Conservation (phyloP, 768 basidiomycete species). For the Rhodotorula taiwanensis region DNA sequence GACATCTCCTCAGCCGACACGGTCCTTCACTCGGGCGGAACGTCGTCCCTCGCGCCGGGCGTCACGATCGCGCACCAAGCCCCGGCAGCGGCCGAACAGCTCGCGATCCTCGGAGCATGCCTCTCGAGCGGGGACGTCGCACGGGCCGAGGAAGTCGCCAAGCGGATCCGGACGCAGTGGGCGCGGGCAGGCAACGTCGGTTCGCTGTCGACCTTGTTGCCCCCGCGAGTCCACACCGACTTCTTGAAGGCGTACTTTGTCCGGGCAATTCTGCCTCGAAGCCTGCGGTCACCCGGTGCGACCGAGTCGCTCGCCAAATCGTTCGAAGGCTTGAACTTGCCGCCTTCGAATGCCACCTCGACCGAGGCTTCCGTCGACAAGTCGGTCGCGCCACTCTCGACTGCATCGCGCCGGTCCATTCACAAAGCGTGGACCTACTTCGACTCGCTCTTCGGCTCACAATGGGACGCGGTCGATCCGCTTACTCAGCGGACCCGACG, state of each 20-base stretch:
- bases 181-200: constrained; percentile 1
- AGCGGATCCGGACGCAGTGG: constrained; percentile 52
- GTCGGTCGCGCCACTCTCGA: neutral
- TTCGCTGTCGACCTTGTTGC: constrained; percentile 27
- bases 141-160: constrained; percentile 68
- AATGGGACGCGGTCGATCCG: constrained; percentile 61
- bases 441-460: constrained; percentile 55
- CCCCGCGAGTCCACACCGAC: constrained; percentile 35
- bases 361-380: neutral
- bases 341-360: neutral
- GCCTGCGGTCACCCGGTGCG: neutral
- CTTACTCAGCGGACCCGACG: constrained; percentile 51
- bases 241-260: constrained; percentile 38
- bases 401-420: constrained; percentile 2
- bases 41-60: constrained; percentile 2
- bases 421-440: constrained; percentile 48
- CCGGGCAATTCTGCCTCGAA: constrained; percentile 25
- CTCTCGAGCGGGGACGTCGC: constrained; percentile 68
- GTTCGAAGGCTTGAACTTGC: constrained; percentile 36
- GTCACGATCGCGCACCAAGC: constrained; percentile 44
- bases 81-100: constrained; percentile 55
- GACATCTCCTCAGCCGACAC: constrained; percentile 18
- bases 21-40: neutral
- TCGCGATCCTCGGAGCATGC: constrained; percentile 78
- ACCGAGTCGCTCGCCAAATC: neutral